Conservation (phyloP, 371 early-diverging fungal species). For the Neoconidiobolus thromboides region DNA sequence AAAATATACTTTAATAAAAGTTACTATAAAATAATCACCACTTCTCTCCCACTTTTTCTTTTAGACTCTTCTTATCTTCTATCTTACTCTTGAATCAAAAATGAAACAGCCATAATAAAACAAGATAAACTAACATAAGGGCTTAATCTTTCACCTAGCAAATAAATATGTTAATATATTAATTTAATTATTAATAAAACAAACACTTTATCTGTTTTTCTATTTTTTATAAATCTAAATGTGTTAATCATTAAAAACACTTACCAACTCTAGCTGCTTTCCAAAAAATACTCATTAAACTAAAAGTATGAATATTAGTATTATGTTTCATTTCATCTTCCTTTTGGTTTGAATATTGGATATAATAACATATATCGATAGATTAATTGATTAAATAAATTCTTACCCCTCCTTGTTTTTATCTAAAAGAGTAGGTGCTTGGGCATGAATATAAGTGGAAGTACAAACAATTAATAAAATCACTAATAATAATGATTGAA, state of each 20-base stretch:
- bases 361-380: too few species aligned
- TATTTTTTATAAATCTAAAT: background rate
- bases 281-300: conserved; percentile 56
- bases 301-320: conserved; percentile 4
- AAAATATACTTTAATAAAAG: too few species aligned
- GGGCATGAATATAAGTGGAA: conserved; percentile 48
- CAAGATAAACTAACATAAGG: conserved; percentile 63
- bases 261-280: conserved; percentile 52
- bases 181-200: too few species aligned
- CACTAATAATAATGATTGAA: conserved; percentile 52
- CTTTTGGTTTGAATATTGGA: too few species aligned
- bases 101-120: conserved; percentile 38
- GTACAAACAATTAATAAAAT: conserved; percentile 57
- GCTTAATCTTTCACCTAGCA: conserved; percentile 42
- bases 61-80: too few species aligned
- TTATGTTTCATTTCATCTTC: too few species aligned
- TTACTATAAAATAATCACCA: too few species aligned
- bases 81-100: background rate
- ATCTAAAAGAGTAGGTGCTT: conserved; percentile 48
- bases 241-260: background rate
- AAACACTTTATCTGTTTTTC: too few species aligned
- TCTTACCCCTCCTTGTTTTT: conserved; percentile 41
- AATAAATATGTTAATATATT: too few species aligned
- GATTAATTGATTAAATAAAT: background rate
- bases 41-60: too few species aligned